phyloP scores from a whole-genome alignment of 2,329 filamentous ascomycete species.

The Madurella fahalii region DNA sequence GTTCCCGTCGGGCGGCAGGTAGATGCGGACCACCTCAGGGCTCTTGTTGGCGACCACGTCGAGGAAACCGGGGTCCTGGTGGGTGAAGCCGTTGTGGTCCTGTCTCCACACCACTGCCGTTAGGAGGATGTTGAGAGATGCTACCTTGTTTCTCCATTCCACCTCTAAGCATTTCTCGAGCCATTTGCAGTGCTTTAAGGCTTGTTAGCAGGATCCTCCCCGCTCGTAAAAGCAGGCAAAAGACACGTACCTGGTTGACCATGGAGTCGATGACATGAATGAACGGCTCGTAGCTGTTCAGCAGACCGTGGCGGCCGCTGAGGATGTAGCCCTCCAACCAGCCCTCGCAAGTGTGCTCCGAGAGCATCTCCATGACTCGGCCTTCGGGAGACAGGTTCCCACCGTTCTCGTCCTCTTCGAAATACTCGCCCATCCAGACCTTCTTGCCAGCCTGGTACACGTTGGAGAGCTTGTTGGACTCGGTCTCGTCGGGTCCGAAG shows the following conservation, averaged over 20 bases:
- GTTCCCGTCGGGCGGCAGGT: slow-evolving; percentile 76
- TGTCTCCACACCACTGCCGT: slow-evolving; percentile 78
- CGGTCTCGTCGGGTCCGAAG: slow-evolving; percentile 76
- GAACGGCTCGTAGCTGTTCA: slow-evolving; percentile 81
- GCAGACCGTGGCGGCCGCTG: slow-evolving; percentile 68
- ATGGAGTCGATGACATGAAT: slow-evolving; percentile 81
- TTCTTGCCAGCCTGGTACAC: slow-evolving; percentile 74
- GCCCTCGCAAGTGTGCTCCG: slow-evolving; percentile 73
- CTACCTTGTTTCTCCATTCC: slow-evolving; percentile 68
- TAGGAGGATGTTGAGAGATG: slow-evolving; percentile 74
- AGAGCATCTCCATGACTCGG: slow-evolving; percentile 80
- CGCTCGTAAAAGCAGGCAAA: neutral
- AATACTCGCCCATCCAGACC: slow-evolving; percentile 75
- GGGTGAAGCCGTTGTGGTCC: slow-evolving; percentile 80
- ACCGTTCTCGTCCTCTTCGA: slow-evolving; percentile 70
- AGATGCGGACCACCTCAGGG: slow-evolving; percentile 75
- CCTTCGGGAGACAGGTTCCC: slow-evolving; percentile 67
- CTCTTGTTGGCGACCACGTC: slow-evolving; percentile 77
- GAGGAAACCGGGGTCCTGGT: slow-evolving; percentile 76
- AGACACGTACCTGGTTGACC: slow-evolving; percentile 62
- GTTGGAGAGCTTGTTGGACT: slow-evolving; percentile 71
- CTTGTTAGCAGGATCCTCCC: slow-evolving; percentile 15
- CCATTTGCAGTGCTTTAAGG: slow-evolving; percentile 72
- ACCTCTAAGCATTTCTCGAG: slow-evolving; percentile 78
- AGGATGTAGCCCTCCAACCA: slow-evolving; percentile 78